These are phyloP conservation scores for Colletotrichum sojae DNA, from an alignment of 2,329 filamentous ascomycete species.

Conservation along the genomic window DNA sequence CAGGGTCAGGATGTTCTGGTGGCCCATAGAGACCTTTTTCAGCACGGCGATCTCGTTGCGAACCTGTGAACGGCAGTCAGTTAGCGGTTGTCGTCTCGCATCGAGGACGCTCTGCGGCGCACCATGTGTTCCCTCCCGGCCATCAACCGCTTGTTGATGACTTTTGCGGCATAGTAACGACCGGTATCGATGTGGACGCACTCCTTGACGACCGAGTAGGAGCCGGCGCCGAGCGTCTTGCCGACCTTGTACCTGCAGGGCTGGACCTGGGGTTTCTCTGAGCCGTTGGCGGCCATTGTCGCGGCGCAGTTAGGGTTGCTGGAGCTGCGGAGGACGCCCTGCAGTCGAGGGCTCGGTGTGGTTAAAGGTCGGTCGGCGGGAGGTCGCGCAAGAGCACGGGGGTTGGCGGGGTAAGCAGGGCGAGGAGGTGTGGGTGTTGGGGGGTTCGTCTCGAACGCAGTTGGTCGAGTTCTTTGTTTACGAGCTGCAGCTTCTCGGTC, in stretches of 20 bases:
- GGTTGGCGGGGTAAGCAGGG: slow-evolving; percentile 36
- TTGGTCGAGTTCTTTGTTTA: slow-evolving; percentile 8
- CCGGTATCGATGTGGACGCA: slow-evolving; percentile 99
- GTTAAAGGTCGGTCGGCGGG: slow-evolving; percentile 17
- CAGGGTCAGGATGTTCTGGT: slow-evolving; percentile 96
- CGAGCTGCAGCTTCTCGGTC: neutral
- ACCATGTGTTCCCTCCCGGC: slow-evolving; percentile 99
- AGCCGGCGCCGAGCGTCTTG: slow-evolving; percentile 96
- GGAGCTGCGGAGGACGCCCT: slow-evolving; percentile 10
- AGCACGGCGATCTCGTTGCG: slow-evolving; percentile 98
- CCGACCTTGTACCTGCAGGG: slow-evolving; percentile 99
- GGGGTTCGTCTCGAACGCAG: slow-evolving; percentile 22
- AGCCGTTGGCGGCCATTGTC: slow-evolving; percentile 40
- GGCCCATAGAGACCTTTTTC: slow-evolving; percentile 98
- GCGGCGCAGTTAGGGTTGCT: neutral
- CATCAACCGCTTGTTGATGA: slow-evolving; percentile 99
- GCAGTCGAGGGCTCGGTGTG: slow-evolving; percentile 24
- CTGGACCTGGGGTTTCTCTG: slow-evolving; percentile 77
- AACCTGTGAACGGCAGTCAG: slow-evolving; percentile 68
- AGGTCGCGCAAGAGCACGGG: slow-evolving; percentile 14
- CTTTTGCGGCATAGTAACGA: slow-evolving; percentile 97
- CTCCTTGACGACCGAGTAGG: slow-evolving; percentile 98
- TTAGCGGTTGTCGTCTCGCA: slow-evolving; percentile 17
- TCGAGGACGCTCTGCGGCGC: slow-evolving; percentile 44
- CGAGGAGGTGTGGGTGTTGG: slow-evolving; percentile 15